Evolutionary conservation across 257 asterid genomes (phyloP), one percentile per base, ranked within the genome.

Genomic region (Craterostigma plantagineum): DNA sequence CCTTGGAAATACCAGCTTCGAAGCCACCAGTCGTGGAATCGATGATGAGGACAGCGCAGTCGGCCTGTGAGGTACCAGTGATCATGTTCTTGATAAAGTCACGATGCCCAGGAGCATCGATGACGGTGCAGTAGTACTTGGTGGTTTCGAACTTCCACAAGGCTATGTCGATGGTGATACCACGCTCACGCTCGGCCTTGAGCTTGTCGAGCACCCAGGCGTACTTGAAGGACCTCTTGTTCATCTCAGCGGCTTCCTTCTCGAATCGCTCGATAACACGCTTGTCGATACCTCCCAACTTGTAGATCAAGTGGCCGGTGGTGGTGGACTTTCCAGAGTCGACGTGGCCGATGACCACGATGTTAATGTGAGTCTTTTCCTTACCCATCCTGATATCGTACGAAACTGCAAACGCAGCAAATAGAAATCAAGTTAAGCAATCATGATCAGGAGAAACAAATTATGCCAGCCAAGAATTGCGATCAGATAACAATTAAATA

Each of bases 261-360:
- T 72, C 81, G 4, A 72, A 72, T 60, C 77, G 64, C 27, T 72
- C 77, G 5, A 68, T 72, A 14, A 72, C 81, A 59, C 81, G 69
- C 71, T 68, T 72, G 65, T 68, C 81, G 50, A 72, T 72, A 53
- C 81, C 77, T 30, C 81, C 81, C 42, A 72, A 73, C 71, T 72
- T 72, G 64, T 72, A 72, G 67, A 72, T 68, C 65, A 72, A 48
- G 61, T 72, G 81, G 15, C 81, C 74, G 1, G 77, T 68, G 54
- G 81, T 72, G 46, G 81, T 72, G 0, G 77, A 72, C 54, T 72
- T 72, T n/a, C 81, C 81, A 50, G 81, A 72, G 67, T 72, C 81
- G 37, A 65, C 81, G 48, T 73, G 81, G 33, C 81, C 77, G 55
- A 73, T 69, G 56, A 73, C 81, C 43, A 73, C 81, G 13, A 73